Evolutionary conservation across 2,329 filamentous ascomycete species (phyloP).

Genomic region (Paraconiothyrium sp.): DNA sequence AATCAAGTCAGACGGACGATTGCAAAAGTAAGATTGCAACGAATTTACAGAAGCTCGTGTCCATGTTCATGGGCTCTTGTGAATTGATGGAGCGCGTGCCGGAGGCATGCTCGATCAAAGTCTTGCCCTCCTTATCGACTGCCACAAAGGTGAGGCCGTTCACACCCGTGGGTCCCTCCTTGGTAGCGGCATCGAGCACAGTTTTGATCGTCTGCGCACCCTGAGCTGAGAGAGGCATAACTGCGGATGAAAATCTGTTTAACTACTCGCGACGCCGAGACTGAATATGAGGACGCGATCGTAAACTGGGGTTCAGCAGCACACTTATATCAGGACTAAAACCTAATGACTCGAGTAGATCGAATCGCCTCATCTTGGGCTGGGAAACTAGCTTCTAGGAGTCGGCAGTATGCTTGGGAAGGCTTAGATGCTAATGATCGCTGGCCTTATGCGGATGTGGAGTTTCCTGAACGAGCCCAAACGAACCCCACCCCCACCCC

Average conservation of each 20-base stretch:
- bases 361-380: neutral
- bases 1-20: neutral
- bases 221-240: slow-evolving; percentile 47
- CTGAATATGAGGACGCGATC: neutral
- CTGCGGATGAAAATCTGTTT: neutral
- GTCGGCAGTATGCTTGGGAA: neutral
- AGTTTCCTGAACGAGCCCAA: neutral
- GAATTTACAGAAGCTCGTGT: slow-evolving; percentile 63
- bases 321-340: neutral
- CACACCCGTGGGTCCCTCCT: slow-evolving; percentile 43
- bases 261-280: neutral
- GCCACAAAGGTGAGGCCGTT: slow-evolving; percentile 58
- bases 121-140: slow-evolving; percentile 55
- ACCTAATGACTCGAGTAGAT: neutral
- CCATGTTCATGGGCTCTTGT: slow-evolving; percentile 65
- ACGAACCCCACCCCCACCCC: neutral
- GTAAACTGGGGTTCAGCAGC: neutral
- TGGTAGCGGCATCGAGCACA: slow-evolving; percentile 44
- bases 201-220: slow-evolving; percentile 46
- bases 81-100: slow-evolving; percentile 52
- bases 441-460: neutral
- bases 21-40: neutral
- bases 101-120: slow-evolving; percentile 53
- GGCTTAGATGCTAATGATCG: neutral
- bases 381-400: neutral